Evolutionary conservation across 1,284 basidiomycete species (phyloP), one percentile per base, ranked within the genome.

Genomic region (Cutaneotrichosporon spelunceum): DNA sequence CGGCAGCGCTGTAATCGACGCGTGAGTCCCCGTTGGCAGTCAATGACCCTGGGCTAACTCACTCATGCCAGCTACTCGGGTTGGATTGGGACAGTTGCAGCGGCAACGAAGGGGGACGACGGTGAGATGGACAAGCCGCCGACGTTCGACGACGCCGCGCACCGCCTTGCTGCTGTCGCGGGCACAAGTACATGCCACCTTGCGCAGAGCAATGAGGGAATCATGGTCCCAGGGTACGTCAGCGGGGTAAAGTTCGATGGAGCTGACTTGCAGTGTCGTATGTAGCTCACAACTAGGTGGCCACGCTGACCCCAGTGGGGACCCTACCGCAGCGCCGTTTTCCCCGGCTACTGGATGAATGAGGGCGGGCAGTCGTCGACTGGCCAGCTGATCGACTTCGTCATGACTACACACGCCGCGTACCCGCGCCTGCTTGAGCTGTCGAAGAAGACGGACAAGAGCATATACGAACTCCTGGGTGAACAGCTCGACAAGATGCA

Each of bases 301-400:
- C 9, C 19, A 16, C 5, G 52, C 61, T 53, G 52, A 61, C 50
- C 16, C 55, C 53, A 76, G 48, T 99, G 95, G 95, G 95, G 95
- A 0, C 96, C 95, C 0, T 99, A 98, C 80, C 90, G 88, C 79
- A 79, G 79, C 66, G 79, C 79, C 19, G 84, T 95, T 27, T 96
- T 98, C 81, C 88, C 88, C 29, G 92, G 87, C 14, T 93, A 89
- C 87, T 94, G 95, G 96, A 97, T 98, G 93, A 99, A 96, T 73
- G 95, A 99, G 80, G 95, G 95, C 45, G 95, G 95, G 0, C 95
- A 99, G 79, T 96, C 93, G 21, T 95, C 93, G 0, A 99, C 95
- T 0, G 96, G 95, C n/a, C 94, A 91, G 87, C 83, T 97, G 26
- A 93, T 97, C 67, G 93, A 99, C 73, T 97, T 96, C 75, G 88